Conservation (phyloP, 108 stramenopile genomes). For the Pseudonitzschia multistriata region DNA sequence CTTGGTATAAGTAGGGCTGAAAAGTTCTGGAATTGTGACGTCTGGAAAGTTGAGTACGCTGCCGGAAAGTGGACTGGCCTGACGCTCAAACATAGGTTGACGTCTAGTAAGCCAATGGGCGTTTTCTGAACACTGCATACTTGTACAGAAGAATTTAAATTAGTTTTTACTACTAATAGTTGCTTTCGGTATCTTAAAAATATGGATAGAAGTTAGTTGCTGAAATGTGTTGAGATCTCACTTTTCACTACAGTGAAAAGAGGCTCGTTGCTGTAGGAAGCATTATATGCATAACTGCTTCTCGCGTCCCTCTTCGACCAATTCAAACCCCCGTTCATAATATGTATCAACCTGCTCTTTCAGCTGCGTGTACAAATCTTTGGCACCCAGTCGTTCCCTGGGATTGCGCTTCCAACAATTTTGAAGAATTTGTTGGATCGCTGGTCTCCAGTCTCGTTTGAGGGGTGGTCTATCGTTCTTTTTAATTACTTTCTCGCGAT, state of each 20-base stretch:
- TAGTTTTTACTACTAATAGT: no score
- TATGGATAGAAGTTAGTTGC: not conserved
- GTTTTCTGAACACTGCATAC: no score
- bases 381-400: conserved; percentile 27
- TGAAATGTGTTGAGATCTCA: no score
- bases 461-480: conserved; percentile 36
- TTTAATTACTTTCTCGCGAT: conserved; percentile 37
- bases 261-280: no score
- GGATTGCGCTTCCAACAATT: conserved; percentile 41
- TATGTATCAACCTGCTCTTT: conserved; percentile 36
- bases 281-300: conserved; percentile 32
- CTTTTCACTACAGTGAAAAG: no score
- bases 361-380: conserved; percentile 33
- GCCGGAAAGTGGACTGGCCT: conserved; percentile 6
- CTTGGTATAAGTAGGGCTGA: conserved; percentile 43
- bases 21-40: conserved; percentile 78
- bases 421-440: conserved; percentile 25
- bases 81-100: conserved; percentile 2
- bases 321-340: conserved; percentile 35
- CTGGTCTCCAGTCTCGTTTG: conserved; percentile 30
- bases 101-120: conserved; percentile 8
- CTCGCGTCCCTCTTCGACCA: conserved; percentile 27
- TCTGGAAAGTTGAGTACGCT: conserved; percentile 56
- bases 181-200: not conserved
- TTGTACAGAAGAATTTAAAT: no score